Evolutionary conservation across 192 early-diverging fungal species (phyloP), one percentile per base, ranked within the genome.

Genomic region (Haplosporangium gracile): DNA sequence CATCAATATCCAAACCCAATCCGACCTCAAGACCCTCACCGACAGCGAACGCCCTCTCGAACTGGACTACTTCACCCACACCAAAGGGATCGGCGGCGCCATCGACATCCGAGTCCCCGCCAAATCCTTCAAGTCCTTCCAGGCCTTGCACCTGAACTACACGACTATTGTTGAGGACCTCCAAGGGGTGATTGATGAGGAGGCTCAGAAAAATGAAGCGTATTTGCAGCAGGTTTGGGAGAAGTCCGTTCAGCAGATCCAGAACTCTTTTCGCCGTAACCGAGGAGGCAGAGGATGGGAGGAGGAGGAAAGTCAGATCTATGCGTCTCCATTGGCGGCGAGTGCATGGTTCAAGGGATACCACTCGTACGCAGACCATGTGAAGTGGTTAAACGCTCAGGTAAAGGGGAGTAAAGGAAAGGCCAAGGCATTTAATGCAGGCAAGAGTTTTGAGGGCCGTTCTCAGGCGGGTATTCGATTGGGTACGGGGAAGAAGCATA

Each of bases 111-210:
- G 76, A 16, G 81, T 90, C 39, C 43, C 82, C 24, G 82, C 87
- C 22, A 13, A 65, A 13, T 83, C 71, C 10, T 80, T 77, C 39
- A 11, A 32, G n/a, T 74, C 79, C 78, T 88, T 86, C 84, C 69
- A 86, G n/a, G 70, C 45, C 22, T 42, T 88, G 34, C 70, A 83
- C 29, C 36, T 88, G 38, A 34, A 83, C 18, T 80, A 91, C 82
- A 72, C 79, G 1, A 82, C 89, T 4, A 42, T 89, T 43, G 76
- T 93, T 32, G 79, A 81, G 11, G 83, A 93, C 76, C 45, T 93
- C 8, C 91, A 91, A 42, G 71, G 39, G 1, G 68, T 93, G 24
- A 69, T 93, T 47, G 90, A 92, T 43, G 68, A 74, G 20, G 93
- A 93, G 79, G 39, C 43, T 0, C 65, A 73, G 22, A 70, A 77